Percentiles rank a stretch among this genome's conserved stretches.
Conservation (phyloP, 768 basidiomycete genomes). For the Suillus discolor region DNA sequence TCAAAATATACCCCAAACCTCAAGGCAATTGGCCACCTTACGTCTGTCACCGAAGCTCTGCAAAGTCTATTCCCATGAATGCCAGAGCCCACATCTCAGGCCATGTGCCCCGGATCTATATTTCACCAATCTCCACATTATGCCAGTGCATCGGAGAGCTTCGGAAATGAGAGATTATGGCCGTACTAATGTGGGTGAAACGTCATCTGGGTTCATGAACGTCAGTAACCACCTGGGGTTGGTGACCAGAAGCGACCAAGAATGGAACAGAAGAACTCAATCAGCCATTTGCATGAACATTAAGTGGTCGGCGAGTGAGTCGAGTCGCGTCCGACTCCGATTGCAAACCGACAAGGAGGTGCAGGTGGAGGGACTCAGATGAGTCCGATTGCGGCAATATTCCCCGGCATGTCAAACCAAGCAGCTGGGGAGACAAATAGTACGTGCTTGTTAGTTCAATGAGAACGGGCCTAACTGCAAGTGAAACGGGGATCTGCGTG, state of each 20-base stretch:
- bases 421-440: not conserved
- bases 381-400: not conserved
- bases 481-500: not conserved
- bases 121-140: not conserved
- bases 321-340: not conserved
- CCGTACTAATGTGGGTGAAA: not conserved
- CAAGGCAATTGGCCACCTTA: not conserved
- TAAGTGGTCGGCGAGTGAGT: not conserved
- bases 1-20: not conserved
- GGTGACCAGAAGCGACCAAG: not conserved
- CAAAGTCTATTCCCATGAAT: not conserved
- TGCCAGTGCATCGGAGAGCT: not conserved
- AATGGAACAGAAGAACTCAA: not conserved
- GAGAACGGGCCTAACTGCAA: not conserved
- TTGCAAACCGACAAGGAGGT: not conserved
- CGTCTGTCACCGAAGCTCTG: not conserved
- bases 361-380: not conserved
- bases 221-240: not conserved
- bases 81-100: not conserved
- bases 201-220: not conserved
- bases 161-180: not conserved
- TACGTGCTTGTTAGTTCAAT: not conserved
- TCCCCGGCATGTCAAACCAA: not conserved
- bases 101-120: not conserved
- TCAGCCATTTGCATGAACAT: not conserved